A percentile compares a stretch with the other conserved stretches of the same genome.
These are phyloP conservation scores for Blastocystis sp. DNA, from an alignment of 352 stramenopile species.

Conservation along the genomic window DNA sequence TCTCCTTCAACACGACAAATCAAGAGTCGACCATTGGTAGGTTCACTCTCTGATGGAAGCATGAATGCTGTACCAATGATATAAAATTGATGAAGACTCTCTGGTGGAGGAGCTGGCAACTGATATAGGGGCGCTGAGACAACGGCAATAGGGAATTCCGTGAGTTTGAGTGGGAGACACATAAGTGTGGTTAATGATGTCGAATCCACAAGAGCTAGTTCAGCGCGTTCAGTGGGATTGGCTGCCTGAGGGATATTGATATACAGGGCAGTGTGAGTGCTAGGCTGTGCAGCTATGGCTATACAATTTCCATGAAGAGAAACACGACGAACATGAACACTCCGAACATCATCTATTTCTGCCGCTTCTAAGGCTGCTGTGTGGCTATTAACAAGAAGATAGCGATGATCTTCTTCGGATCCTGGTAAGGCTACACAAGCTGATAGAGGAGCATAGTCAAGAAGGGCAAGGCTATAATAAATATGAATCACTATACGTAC, in stretches of 20 bases:
- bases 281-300: background rate
- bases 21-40: background rate
- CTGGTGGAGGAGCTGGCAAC: background rate
- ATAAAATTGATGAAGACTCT: background rate
- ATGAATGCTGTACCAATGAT: conserved; percentile 37
- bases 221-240: background rate
- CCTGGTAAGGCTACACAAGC: background rate
- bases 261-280: background rate
- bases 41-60: conserved; percentile 28
- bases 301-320: background rate
- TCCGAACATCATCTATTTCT: conserved; percentile 33
- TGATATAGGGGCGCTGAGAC: background rate
- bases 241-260: background rate
- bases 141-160: conserved; percentile 3
- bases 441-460: background rate
- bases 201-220: background rate
- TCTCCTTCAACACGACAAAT: background rate
- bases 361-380: background rate
- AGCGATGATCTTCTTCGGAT: background rate
- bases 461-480: background rate
- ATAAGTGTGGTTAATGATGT: background rate
- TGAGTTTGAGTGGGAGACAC: background rate
- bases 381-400: background rate
- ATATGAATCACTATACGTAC: background rate
- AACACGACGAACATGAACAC: background rate